Conservation (phyloP, 805 yeast species). For the Candida railenensis region DNA sequence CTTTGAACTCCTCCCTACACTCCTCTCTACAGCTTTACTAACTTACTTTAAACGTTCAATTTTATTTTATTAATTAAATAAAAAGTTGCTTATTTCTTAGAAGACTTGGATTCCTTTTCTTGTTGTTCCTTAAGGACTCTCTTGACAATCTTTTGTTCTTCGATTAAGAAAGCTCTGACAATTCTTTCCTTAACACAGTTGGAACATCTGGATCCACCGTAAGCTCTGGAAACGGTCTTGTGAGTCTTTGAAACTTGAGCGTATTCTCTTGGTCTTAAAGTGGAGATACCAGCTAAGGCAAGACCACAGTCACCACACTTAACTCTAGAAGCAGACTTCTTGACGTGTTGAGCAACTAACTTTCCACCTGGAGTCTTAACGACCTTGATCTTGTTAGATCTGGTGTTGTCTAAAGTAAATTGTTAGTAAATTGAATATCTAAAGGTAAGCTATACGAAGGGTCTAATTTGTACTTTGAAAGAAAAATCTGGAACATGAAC, state of each 20-base stretch:
- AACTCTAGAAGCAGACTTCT: constrained; percentile 85
- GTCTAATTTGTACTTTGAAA: too few species aligned
- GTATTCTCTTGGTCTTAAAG: constrained; percentile 98
- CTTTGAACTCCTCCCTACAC: too few species aligned
- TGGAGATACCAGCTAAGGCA: constrained; percentile 82
- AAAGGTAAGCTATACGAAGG: too few species aligned
- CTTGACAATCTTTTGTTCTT: constrained; percentile 99
- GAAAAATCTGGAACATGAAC: too few species aligned
- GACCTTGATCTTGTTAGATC: constrained; percentile 98
- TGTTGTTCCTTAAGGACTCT: constrained; percentile 97
- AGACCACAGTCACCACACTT: constrained; percentile 87
- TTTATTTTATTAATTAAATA: constrained; percentile 3
- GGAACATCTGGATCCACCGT: constrained; percentile 99
- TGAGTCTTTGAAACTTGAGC: constrained; percentile 92
- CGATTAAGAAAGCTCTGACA: constrained; percentile 98
- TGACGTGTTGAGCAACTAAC: constrained; percentile 96
- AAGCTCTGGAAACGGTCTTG: constrained; percentile 98
- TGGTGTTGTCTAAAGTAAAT: constrained; percentile 85
- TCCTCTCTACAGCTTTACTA: background rate
- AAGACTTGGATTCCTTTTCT: constrained; percentile 61
- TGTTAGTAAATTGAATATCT: too few species aligned
- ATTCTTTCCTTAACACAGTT: constrained; percentile 99
- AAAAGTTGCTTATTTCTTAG: constrained; percentile 27
- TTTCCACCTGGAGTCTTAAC: constrained; percentile 99
- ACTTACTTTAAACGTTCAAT: constrained; percentile 1